Evolutionary conservation across 2,329 filamentous ascomycete genomes (phyloP), one percentile per base, ranked within the genome.

Genomic region (Aspergillus sp.): DNA sequence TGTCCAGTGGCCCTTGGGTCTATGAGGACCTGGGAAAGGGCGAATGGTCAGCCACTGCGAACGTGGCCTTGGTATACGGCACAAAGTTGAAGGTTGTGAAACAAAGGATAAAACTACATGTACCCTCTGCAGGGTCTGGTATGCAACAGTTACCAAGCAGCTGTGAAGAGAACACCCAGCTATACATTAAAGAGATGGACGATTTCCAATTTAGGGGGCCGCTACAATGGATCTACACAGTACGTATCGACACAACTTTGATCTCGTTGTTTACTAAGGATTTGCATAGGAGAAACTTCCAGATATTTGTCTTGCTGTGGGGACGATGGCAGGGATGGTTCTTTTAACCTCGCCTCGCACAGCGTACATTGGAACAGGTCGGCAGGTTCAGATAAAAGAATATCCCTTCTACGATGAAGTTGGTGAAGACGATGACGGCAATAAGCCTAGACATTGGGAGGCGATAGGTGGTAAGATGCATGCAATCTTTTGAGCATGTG

Each of bases 1-100:
- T 74, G 21, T 60, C 65, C 2, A 70, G 65, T 53, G 70, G 70
- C 0, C 66, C 65, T 6, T 74, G 71, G 72, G 43, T 64, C n/a
- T 47, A 32, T 17, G 32, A 54, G 17, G 20, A 54, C 1, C 17
- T 14, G 13, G 32, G 29, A 3, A 41, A 17, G 1, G 38, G 45
- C 4, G 45, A 46, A 20, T 53, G 56, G 44, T 57, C 55, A 10
- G 64, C 58, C 21, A 60, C 53, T 13, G 57, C 61, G 10, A 58
- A 65, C 48, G 47, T 72, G 38, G 71, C 65, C 6, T 56, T 64
- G 10, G 49, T 66, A 20, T 62, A 64, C 46, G 67, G 69, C 6
- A 58, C 63, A 1, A 61, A 62, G 23, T 55, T 74, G 13, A 63
- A 57, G 25, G 34, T 69, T 6, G 21, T 72, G 7, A 66, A 59